These are phyloP conservation scores for Phytophthora melonis DNA, from an alignment of 352 stramenopile genomes.

Conservation along the genomic window DNA sequence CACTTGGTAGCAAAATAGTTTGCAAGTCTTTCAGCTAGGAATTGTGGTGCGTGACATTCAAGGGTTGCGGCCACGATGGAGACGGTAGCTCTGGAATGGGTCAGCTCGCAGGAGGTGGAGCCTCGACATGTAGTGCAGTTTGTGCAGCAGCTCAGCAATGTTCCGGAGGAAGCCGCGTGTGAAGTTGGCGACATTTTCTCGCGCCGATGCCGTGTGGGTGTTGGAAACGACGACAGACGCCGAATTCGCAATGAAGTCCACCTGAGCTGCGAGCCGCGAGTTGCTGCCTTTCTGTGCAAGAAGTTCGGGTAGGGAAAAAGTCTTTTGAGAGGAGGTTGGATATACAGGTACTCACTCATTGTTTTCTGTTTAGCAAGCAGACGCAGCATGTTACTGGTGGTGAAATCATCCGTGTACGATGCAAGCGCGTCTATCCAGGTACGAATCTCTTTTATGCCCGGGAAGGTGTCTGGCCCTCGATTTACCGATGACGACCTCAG, in stretches of 20 bases:
- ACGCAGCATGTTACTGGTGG: slow-evolving; percentile 52
- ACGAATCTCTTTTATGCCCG: not conserved
- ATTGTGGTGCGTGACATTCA: too few relatives aligned
- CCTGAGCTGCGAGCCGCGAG: slow-evolving; percentile 52
- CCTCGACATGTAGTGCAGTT: slow-evolving; percentile 47
- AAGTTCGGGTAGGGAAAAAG: slow-evolving; percentile 53
- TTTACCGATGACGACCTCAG: too few relatives aligned
- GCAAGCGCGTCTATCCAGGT: slow-evolving; percentile 45
- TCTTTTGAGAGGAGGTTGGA: too few relatives aligned
- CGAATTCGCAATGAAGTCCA: slow-evolving; percentile 40
- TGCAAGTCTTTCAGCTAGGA: too few relatives aligned
- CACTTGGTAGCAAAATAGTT: slow-evolving; percentile 11
- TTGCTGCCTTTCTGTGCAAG: slow-evolving; percentile 70
- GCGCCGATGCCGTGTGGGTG: slow-evolving; percentile 1
- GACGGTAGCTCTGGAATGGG: slow-evolving; percentile 63
- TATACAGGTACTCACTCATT: too few relatives aligned
- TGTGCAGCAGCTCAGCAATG: slow-evolving; percentile 56
- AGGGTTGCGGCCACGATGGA: slow-evolving; percentile 33
- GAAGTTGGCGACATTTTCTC: slow-evolving; percentile 58
- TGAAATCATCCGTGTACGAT: slow-evolving; percentile 65
- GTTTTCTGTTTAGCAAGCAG: slow-evolving; percentile 30
- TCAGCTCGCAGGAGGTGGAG: slow-evolving; percentile 41
- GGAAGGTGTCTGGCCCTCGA: too few relatives aligned
- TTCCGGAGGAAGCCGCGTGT: slow-evolving; percentile 57
- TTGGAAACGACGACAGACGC: slow-evolving; percentile 7